These are phyloP conservation scores for Saccharomyces hybrid DNA, from an alignment of 1,139 yeast genomes.

Conservation along the genomic window DNA sequence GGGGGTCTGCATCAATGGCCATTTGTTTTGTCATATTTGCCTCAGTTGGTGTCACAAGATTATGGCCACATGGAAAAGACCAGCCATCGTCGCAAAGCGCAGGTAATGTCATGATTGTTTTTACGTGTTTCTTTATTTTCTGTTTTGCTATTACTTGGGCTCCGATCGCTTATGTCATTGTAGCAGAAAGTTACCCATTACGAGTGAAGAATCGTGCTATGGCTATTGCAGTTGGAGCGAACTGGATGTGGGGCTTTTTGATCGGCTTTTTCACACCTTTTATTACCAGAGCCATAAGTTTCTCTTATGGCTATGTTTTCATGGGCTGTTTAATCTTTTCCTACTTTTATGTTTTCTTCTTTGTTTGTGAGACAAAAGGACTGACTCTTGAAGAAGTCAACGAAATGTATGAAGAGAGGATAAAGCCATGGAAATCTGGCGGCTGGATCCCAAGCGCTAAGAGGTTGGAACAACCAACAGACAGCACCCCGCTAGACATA, in stretches of 20 bases:
- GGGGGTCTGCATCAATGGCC: slow-evolving; percentile 56
- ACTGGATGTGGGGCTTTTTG: slow-evolving; percentile 70
- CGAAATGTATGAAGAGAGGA: slow-evolving; percentile 40
- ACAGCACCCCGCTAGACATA: background rate
- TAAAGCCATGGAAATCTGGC: slow-evolving; percentile 39
- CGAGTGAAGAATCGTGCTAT: slow-evolving; percentile 69
- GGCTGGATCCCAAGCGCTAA: slow-evolving; percentile 16
- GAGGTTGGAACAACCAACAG: slow-evolving; percentile 21
- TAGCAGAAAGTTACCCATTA: slow-evolving; percentile 67
- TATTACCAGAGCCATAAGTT: slow-evolving; percentile 18
- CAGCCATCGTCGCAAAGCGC: slow-evolving; percentile 40
- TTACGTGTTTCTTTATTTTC: slow-evolving; percentile 5
- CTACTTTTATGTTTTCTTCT: slow-evolving; percentile 45
- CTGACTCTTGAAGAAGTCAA: slow-evolving; percentile 63
- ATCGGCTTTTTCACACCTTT: slow-evolving; percentile 50
- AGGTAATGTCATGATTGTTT: slow-evolving; percentile 7
- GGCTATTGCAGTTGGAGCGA: slow-evolving; percentile 60
- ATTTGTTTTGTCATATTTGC: slow-evolving; percentile 56
- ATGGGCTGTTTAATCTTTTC: slow-evolving; percentile 48
- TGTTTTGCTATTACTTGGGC: slow-evolving; percentile 44
- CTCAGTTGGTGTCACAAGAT: slow-evolving; percentile 51
- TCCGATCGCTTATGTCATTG: slow-evolving; percentile 63
- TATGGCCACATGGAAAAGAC: slow-evolving; percentile 45
- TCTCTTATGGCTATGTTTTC: slow-evolving; percentile 59
- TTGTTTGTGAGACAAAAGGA: slow-evolving; percentile 62